Base-by-base conservation (phyloP, 257 asterid genomes). In the Thymus quinquecostatus region DNA sequence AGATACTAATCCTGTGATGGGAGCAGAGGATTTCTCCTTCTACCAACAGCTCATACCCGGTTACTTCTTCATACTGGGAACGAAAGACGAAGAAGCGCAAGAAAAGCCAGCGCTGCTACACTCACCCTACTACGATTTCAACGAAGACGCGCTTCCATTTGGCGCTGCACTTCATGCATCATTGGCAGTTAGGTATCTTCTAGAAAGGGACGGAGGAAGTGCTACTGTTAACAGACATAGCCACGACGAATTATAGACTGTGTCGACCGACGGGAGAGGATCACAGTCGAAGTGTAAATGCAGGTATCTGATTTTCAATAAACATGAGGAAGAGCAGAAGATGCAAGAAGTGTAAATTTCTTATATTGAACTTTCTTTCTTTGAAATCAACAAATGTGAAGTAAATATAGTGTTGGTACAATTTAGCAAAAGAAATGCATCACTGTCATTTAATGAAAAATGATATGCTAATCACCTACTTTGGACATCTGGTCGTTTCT, bases 161-260 rank as follows among this genome's bases (percentile, higher is more conserved):
- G 98, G 98, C 10, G 96, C 98, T 55, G 96, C 98, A 2, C 83
- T 88, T 55, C 97, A 92, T 11, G 98, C 98, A 32, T 89, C 98
- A 10, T 41, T 92, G 80, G 98, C 81, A 2, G 78, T 81, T 10
- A 79, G 81, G 49, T 92, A 87, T 70, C 89, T 89, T 74, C 80
- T 65, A 8, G 86, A 84, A 28, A 71, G 59, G 55, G 82, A 78
- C 54, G 32, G 64, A 10, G 78, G 68, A 70, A 38, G 49, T 47
- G 60, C 81, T 9, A 6, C 34, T 28, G 27, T 11, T 41, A 66
- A 59, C 29, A 69, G 69, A 70, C 65, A 72, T 14, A 70, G 12
- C 53, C 61, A 34, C 32, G 75, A 70, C 34, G 75, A 70, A 60
- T n/a, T 69, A 45, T 64, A 8, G 45, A 30, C 43, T 45, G 8